Evolutionary conservation across 345 rosid species (phyloP), one percentile per base, ranked within the genome.

Genomic region (Sapria himalayana): DNA sequence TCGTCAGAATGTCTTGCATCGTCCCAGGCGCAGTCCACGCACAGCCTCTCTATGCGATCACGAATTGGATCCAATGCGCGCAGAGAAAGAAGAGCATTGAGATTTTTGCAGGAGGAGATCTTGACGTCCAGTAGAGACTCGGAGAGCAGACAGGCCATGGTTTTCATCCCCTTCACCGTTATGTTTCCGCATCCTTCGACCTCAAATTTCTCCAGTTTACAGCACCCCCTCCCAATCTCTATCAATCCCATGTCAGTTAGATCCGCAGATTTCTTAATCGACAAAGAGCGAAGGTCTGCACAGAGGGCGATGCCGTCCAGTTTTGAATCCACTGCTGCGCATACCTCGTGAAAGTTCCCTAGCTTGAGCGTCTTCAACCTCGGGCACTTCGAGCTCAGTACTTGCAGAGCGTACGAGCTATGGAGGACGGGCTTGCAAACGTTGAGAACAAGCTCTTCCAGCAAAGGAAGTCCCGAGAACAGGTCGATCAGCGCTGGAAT

Each of bases 21-120:
- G 45, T 65, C 63, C 98, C 98, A 79, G 2, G 82, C 61, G 9
- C 95, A 89, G 38, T 89, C 98, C 1, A 89, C 61, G 49, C 80
- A 93, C 23, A 91, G 74, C 29, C 56, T 59, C 62, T 71, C 61
- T 25, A 91, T 71, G 38, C 59, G 56, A 33, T 73, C 71, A 14
- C 62, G 50, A 12, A 79, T 51, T 0, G 81, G 93, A 45, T 80
- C 93, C 38, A 84, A 14, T 0, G 95, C 70, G 11, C 55, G 61
- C 33, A 81, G 46, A 1, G 93, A 76, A 9, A 74, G 63, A 0
- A 9, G 39, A n/a, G 84, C 58, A 33, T 67, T 49, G 2, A 84
- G 63, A 37, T 73, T 75, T 65, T 66, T 67, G 39, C 95, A 84
- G 38, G 57, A 67, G 3, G 78, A 74, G 39, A 91, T 71, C 52